phyloP scores from a whole-genome alignment of 495 filamentous ascomycete genomes.

The Elasticomyces elasticus region DNA sequence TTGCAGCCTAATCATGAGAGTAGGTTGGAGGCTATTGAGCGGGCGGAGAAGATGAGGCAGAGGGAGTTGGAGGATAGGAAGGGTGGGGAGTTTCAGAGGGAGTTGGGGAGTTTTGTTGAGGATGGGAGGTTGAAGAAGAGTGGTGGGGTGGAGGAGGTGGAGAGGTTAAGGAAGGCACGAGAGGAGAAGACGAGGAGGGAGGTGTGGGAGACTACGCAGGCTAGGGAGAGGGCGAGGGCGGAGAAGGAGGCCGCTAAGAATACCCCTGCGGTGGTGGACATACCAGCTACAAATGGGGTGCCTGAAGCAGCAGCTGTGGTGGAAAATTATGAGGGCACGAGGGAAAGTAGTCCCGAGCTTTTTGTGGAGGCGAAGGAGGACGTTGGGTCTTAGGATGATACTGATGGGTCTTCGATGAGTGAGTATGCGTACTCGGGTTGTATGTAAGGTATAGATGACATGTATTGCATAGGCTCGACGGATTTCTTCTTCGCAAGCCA shows the following conservation, averaged over 20 bases:
- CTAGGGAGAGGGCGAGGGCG: constrained; percentile 16
- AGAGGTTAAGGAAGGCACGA: constrained; percentile 70
- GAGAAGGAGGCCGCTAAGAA: constrained; percentile 20
- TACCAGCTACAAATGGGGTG: too few relatives aligned
- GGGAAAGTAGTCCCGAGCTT: constrained; percentile 17
- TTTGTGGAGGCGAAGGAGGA: constrained; percentile 26
- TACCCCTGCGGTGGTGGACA: too few relatives aligned
- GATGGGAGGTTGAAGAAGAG: constrained; percentile 92
- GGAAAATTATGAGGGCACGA: constrained; percentile 7
- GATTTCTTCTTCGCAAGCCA: too few relatives aligned
- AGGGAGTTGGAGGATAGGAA: constrained; percentile 72
- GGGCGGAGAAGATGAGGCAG: constrained; percentile 79
- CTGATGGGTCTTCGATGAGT: too few relatives aligned
- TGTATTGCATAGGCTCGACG: too few relatives aligned
- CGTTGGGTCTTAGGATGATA: too few relatives aligned
- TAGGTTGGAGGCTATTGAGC: constrained; percentile 86
- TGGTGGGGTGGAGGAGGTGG: constrained; percentile 87
- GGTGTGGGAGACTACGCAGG: constrained; percentile 65
- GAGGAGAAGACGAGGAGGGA: constrained; percentile 82
- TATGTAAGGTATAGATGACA: too few relatives aligned
- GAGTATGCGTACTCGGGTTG: too few relatives aligned
- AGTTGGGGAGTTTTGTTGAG: constrained; percentile 77
- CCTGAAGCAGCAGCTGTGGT: not conserved
- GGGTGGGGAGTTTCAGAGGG: constrained; percentile 76
- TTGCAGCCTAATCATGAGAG: constrained; percentile 92